Base-by-base conservation (phyloP, 2,329 filamentous ascomycete species). In the Neofusicoccum laricinum region DNA sequence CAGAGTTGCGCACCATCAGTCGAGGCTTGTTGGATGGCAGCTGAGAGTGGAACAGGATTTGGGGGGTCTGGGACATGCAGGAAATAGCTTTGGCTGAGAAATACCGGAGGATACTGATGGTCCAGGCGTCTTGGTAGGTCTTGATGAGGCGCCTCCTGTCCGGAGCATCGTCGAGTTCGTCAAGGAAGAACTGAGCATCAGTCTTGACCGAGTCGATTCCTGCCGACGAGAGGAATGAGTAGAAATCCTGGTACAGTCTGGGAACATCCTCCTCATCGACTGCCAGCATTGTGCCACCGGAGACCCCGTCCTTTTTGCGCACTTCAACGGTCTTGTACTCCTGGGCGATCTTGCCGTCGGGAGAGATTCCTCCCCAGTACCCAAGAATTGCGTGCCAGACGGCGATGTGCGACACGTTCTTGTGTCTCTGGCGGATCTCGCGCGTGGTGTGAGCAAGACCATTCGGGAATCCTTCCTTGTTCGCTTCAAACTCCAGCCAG, bases 51-150 rank as follows among this genome's bases (percentile, higher is more conserved):
- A 97, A 97, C 10, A 98, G 82, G 17, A 94, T 88, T 64, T 93
- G 90, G 0, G 95, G 95, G 2, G 89, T 85, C 75, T 95, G 91
- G 0, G 93, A 95, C 93, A 98, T 98, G 86, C 95, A 98, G 2
- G 91, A 94, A 58, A 97, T 96, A 4, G 88, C 86, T 69, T 88
- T 90, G 55, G 85, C 86, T 69, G 87, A 86, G 72, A 99, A 95
- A 73, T 96, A 85, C 11, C 89, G 88, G 8, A 96, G 83, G 8
- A 88, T 87, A 1, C 91, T 87, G 62, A 93, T 85, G 1, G 86
- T 88, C 93, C 93, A 98, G 7, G 91, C 90, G 73, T 96, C 91
- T 67, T 95, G 89, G 70, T 97, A 97, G 2, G 88, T 80, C 7
- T 84, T 84, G 51, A 88, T 92, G 40, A 97, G 85, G 8, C 86